Evolutionary conservation across 805 yeast species (phyloP).

Genomic region (Kuraishia piskuri): DNA sequence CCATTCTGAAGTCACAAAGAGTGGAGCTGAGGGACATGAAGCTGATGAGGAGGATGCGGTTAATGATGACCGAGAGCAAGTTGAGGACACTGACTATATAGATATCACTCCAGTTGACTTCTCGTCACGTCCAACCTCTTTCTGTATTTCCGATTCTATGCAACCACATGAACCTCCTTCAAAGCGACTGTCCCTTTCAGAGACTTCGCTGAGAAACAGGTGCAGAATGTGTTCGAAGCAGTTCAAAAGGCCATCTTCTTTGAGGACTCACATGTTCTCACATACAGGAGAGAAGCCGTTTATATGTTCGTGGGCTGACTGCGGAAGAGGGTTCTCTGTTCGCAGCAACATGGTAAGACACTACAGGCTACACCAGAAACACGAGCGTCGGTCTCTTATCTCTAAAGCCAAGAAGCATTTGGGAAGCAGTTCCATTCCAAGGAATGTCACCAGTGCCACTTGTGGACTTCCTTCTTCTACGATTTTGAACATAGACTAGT

Average conservation of each 20-base stretch:
- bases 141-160: not conserved
- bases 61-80: not conserved
- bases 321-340: constrained; percentile 65
- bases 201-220: constrained; percentile 36
- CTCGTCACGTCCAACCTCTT: not conserved
- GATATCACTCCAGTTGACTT: not conserved
- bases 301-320: constrained; percentile 50
- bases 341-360: constrained; percentile 80
- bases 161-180: not conserved
- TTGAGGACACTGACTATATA: not conserved
- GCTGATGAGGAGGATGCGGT: not conserved
- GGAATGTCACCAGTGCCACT: not conserved
- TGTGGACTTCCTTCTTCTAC: not conserved
- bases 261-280: constrained; percentile 70
- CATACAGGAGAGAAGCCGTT: constrained; percentile 82
- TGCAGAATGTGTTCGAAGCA: constrained; percentile 59
- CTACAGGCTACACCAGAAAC: constrained; percentile 46
- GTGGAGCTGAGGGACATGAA: not conserved
- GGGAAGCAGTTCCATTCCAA: not conserved
- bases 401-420: not conserved
- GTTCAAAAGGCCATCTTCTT: constrained; percentile 76
- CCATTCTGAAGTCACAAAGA: not conserved
- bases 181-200: constrained; percentile 13
- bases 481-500: not conserved
- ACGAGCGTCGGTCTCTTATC: not conserved